Base-by-base conservation (phyloP, 805 yeast species). In the Metschnikowia cerradonensis region DNA sequence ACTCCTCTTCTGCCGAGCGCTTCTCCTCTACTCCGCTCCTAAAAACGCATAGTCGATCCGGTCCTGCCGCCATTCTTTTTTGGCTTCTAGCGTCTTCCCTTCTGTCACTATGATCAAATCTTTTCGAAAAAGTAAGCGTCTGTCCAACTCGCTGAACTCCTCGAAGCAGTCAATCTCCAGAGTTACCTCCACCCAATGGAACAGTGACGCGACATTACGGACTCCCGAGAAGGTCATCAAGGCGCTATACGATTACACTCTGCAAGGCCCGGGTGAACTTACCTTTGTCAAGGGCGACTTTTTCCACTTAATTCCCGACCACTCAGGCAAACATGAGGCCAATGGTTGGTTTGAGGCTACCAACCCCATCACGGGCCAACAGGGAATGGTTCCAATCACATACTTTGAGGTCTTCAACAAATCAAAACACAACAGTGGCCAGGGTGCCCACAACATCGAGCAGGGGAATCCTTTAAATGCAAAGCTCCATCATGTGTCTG, bases 341-440 rank as follows among this genome's bases (percentile, higher is more conserved):
- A 75, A 79, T 49, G 85, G 83, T 57, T 90, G 96, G 91, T 89
- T 82, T 61, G 90, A 89, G 61, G 97, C 96, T 1, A 82, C 84
- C 47, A 90, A 92, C 65, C 97, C 98, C 13, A 80, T 86, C 43
- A 82, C 87, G 33, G 81, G 85, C 59, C 70, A 78, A 26, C 77
- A 80, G 46, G 99, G 99, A 0, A 80, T 88, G 80, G 98, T 94
- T 1, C 98, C 98, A 4, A 82, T 82, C 39, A 72, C 83, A 10
- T 85, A 85, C 66, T 94, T 92, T 67, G 96, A 90, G 69, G 84
- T 82, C 15, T 82, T 91, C 58, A 83, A 80, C 52, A 77, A 83
- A 56, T 77, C 85, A 19, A 72, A 82, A 55, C 59, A 50, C 47
- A 39, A 49, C 55, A 34, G 61, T 60, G 47, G 57, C 52, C 51